Percentiles rank a stretch among this genome's conserved stretches.
Conservation (phyloP, 192 early-diverging fungal genomes). For the Linnemannia schmuckeri region DNA sequence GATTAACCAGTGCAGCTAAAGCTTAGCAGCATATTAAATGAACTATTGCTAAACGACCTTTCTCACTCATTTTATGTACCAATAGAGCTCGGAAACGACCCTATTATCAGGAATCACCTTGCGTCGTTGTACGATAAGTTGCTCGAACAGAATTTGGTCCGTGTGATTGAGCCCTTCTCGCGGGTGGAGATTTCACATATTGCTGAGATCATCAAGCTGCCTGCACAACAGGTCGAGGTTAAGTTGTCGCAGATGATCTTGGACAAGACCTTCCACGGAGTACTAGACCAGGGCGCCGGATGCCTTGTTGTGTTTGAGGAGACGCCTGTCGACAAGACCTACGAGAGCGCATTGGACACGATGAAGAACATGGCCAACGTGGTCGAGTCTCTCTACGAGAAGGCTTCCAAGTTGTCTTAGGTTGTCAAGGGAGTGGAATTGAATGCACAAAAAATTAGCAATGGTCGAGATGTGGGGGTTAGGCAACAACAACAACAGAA, state of each 20-base stretch:
- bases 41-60: background rate
- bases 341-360: constrained; percentile 93
- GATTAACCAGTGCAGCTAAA: background rate
- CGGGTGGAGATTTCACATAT: constrained; percentile 97
- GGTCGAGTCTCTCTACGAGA: constrained; percentile 95
- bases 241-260: constrained; percentile 99
- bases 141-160: constrained; percentile 95
- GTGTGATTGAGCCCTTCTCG: constrained; percentile 98
- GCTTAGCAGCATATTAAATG: too few relatives aligned
- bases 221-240: constrained; percentile 92
- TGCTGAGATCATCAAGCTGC: constrained; percentile 92
- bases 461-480: constrained; percentile 1
- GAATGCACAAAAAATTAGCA: background rate
- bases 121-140: constrained; percentile 95
- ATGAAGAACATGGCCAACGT: constrained; percentile 97
- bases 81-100: constrained; percentile 89
- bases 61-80: background rate
- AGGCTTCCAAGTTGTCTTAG: constrained; percentile 68
- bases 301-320: constrained; percentile 97
- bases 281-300: constrained; percentile 97
- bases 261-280: constrained; percentile 95
- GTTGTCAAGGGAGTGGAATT: background rate
- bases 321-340: constrained; percentile 89
- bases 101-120: constrained; percentile 94
- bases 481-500: background rate